These are phyloP conservation scores for Gossypium laxum DNA, from an alignment of 441 rosid species.

Conservation along the genomic window DNA sequence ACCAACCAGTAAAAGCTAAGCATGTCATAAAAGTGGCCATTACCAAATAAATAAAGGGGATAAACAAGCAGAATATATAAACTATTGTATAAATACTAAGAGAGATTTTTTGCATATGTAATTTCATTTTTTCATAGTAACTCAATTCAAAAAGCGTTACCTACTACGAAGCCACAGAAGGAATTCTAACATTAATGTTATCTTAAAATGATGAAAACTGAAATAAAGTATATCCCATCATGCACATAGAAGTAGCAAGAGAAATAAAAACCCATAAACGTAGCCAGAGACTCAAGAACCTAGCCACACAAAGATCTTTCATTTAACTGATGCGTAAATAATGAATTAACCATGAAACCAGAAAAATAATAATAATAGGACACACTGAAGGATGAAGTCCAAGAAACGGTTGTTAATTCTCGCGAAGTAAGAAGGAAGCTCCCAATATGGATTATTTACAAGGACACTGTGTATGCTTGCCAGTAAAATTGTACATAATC, in stretches of 20 bases:
- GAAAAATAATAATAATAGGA: not conserved
- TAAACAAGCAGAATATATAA: not conserved
- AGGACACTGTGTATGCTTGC: not conserved
- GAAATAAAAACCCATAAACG: not conserved
- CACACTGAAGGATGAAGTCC: not conserved
- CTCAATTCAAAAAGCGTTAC: too few relatives aligned
- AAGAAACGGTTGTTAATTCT: not conserved
- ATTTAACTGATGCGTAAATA: not conserved
- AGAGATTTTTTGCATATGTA: not conserved
- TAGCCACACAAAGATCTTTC: not conserved
- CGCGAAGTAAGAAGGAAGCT: not conserved
- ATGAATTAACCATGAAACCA: not conserved
- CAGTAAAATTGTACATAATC: not conserved
- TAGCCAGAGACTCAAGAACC: not conserved
- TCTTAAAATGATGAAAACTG: not conserved
- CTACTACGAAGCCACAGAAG: not conserved
- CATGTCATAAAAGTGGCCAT: too few relatives aligned
- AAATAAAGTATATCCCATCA: not conserved
- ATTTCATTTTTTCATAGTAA: not conserved
- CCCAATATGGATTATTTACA: not conserved
- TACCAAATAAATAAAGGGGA: not conserved
- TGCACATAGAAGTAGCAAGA: not conserved
- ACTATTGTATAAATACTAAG: not conserved
- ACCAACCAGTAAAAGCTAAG: too few relatives aligned
- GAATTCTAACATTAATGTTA: not conserved